Conservation (phyloP, 2,329 filamentous ascomycete genomes). For the Zymoseptoria tritici region DNA sequence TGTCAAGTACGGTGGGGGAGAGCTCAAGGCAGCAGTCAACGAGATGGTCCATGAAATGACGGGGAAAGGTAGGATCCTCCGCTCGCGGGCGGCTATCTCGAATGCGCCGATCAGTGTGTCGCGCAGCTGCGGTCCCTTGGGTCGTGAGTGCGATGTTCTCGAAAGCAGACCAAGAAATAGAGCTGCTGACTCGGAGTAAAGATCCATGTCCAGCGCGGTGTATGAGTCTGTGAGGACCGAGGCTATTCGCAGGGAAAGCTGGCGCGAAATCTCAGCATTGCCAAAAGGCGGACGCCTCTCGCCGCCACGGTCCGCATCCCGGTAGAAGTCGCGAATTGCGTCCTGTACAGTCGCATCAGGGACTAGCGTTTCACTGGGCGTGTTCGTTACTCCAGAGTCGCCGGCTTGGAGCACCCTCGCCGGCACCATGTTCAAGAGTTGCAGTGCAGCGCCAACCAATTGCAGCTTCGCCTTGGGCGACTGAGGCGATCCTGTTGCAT, state of each 20-base stretch:
- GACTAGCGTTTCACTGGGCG: background rate
- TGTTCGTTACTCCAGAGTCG: background rate
- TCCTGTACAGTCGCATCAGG: slow-evolving; percentile 2
- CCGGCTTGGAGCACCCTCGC: slow-evolving; percentile 6
- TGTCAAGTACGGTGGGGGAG: slow-evolving; percentile 5
- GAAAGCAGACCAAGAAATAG: slow-evolving; percentile 8
- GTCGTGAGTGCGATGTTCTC: background rate
- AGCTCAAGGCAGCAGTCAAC: slow-evolving; percentile 9
- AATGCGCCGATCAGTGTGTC: slow-evolving; percentile 1
- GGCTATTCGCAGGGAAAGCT: slow-evolving; percentile 1
- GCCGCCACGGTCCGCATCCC: background rate
- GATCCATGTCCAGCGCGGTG: slow-evolving; percentile 3
- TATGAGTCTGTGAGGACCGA: background rate
- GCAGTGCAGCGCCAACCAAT: slow-evolving; percentile 4
- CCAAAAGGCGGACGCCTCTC: slow-evolving; percentile 2
- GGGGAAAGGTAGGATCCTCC: slow-evolving; percentile 12
- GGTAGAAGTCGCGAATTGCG: slow-evolving; percentile 8
- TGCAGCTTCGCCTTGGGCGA: background rate
- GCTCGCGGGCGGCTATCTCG: background rate
- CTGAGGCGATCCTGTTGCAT: slow-evolving; percentile 5
- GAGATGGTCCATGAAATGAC: slow-evolving; percentile 17
- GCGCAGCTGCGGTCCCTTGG: background rate
- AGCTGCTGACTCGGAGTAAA: background rate
- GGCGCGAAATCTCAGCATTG: background rate
- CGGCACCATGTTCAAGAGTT: slow-evolving; percentile 13